Percentiles rank a stretch among this genome's conserved stretches.
Conservation (phyloP, 1,284 basidiomycete species). For the Austroboletus novae-zelandiae region DNA sequence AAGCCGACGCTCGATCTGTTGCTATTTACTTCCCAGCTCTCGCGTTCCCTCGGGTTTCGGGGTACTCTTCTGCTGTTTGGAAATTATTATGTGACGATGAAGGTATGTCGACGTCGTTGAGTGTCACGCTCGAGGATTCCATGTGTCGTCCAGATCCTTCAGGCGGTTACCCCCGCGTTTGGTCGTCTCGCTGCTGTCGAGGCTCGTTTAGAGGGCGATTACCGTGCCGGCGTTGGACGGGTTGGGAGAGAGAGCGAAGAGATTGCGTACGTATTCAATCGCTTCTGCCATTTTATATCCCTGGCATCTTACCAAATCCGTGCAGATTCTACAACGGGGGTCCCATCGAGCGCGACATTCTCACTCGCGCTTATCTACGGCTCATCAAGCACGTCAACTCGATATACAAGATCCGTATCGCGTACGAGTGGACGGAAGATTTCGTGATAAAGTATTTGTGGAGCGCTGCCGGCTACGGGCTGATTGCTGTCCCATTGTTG, state of each 20-base stretch:
- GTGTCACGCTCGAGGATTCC: background rate
- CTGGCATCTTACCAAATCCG: background rate
- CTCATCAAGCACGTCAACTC: constrained; percentile 89
- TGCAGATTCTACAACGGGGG: constrained; percentile 91
- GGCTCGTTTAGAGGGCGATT: constrained; percentile 86
- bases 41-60: constrained; percentile 78
- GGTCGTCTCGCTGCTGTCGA: constrained; percentile 90
- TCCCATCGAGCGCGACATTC: constrained; percentile 78
- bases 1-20: constrained; percentile 92
- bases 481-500: constrained; percentile 87
- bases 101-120: constrained; percentile 13
- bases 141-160: constrained; percentile 55
- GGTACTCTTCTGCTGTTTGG: constrained; percentile 78
- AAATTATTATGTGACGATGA: constrained; percentile 85
- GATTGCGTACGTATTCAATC: constrained; percentile 64
- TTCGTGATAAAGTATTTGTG: constrained; percentile 94
- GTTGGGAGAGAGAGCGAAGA: constrained; percentile 93
- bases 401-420: constrained; percentile 88
- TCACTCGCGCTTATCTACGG: constrained; percentile 76
- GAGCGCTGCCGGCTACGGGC: constrained; percentile 85
- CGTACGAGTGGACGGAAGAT: constrained; percentile 90
- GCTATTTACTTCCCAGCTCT: constrained; percentile 92
- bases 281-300: constrained; percentile 2
- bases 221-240: constrained; percentile 83
- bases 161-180: constrained; percentile 90